These are phyloP conservation scores for Plantago rigida DNA, from an alignment of 305 asterid genomes.

Conservation along the genomic window DNA sequence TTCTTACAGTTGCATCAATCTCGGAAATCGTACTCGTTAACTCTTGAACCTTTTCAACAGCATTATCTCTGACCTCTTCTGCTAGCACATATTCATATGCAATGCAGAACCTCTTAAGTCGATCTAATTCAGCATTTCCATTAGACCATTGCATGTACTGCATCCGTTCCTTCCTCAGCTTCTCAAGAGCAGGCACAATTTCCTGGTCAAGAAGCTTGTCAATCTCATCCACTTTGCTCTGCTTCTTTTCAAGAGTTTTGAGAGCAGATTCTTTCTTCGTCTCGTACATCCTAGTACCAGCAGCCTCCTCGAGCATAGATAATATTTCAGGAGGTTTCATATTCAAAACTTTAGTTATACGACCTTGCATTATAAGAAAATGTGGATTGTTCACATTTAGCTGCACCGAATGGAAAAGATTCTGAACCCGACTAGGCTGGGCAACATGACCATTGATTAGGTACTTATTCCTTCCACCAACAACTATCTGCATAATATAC, in stretches of 20 bases:
- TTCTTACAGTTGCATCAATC: slow-evolving; percentile 43
- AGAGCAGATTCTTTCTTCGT: slow-evolving; percentile 96
- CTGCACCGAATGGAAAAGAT: slow-evolving; percentile 97
- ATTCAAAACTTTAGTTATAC: slow-evolving; percentile 88
- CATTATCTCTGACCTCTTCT: slow-evolving; percentile 61
- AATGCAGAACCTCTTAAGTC: slow-evolving; percentile 80
- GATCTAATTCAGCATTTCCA: slow-evolving; percentile 85
- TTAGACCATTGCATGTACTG: slow-evolving; percentile 98
- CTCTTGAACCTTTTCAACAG: slow-evolving; percentile 56
- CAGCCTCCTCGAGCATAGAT: slow-evolving; percentile 99
- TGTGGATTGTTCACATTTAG: slow-evolving; percentile 94
- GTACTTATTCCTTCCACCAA: slow-evolving; percentile 98
- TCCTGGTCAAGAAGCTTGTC: slow-evolving; percentile 96
- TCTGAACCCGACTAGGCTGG: slow-evolving; percentile 96
- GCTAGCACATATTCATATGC: slow-evolving; percentile 87
- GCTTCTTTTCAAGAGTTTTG: slow-evolving; percentile 96
- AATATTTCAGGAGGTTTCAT: slow-evolving; percentile 96
- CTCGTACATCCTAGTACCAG: slow-evolving; percentile 99
- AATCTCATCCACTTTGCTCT: slow-evolving; percentile 91
- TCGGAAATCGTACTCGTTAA: slow-evolving; percentile 50
- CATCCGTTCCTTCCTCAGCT: slow-evolving; percentile 85
- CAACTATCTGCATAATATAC: slow-evolving; percentile 68
- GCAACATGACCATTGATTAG: slow-evolving; percentile 94
- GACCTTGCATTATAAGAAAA: slow-evolving; percentile 99
- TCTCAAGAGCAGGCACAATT: slow-evolving; percentile 90